Evolutionary conservation across 805 yeast species (phyloP).

Genomic region (Lachancea sp.): DNA sequence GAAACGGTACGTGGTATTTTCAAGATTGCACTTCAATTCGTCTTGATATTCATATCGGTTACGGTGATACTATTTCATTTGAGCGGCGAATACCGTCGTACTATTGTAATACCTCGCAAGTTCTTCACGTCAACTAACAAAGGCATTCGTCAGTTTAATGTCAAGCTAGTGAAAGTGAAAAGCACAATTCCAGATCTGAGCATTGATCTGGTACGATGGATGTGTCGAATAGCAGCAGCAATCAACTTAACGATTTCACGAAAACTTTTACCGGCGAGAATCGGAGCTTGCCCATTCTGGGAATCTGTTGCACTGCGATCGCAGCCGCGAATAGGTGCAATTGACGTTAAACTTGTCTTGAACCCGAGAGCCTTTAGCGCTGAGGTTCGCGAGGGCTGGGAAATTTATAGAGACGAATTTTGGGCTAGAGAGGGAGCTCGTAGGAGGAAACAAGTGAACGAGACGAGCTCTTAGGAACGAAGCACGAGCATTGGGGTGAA

Average conservation of each 20-base stretch:
- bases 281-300: constrained; percentile 17
- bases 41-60: constrained; percentile 54
- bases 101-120: constrained; percentile 73
- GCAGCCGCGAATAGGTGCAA: constrained; percentile 65
- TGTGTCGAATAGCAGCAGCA: constrained; percentile 24
- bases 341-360: constrained; percentile 72
- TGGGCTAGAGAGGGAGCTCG: constrained; percentile 82
- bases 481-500: background rate
- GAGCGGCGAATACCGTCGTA: constrained; percentile 84
- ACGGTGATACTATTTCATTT: constrained; percentile 73
- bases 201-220: constrained; percentile 32
- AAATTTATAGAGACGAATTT: constrained; percentile 82
- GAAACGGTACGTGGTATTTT: constrained; percentile 36
- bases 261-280: constrained; percentile 9
- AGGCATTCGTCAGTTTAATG: constrained; percentile 78
- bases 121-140: constrained; percentile 81
- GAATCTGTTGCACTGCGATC: constrained; percentile 32
- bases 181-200: constrained; percentile 35
- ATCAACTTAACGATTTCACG: constrained; percentile 16
- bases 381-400: constrained; percentile 91
- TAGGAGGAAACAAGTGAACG: constrained; percentile 35
- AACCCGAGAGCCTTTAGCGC: constrained; percentile 77
- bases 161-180: constrained; percentile 62
- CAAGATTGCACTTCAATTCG: constrained; percentile 40
- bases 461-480: constrained; percentile 1